Conservation (phyloP, 169 alveolate species). For the Pseudocohnilembus persalinus region DNA sequence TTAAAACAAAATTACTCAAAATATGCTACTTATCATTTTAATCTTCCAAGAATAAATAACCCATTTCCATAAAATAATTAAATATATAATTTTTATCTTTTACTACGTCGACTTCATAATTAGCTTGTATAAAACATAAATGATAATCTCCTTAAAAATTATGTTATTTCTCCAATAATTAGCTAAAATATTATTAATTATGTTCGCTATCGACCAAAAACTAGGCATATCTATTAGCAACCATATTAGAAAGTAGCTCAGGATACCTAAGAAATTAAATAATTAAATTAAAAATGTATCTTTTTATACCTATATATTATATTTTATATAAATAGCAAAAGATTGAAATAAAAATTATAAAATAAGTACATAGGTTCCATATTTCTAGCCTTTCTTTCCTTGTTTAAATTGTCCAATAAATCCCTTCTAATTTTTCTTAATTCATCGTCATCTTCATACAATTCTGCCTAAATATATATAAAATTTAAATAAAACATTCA, state of each 20-base stretch:
- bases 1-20: conserved; percentile 1
- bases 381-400: conserved; percentile 62
- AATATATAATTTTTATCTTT: conserved; percentile 56
- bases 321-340: conserved; percentile 50
- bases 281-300: not conserved
- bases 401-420: conserved; percentile 50
- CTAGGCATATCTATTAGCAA: conserved; percentile 72
- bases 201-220: conserved; percentile 66
- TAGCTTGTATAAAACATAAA: conserved; percentile 30
- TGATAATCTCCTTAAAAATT: conserved; percentile 47
- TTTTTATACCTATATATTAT: conserved; percentile 54
- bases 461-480: not conserved
- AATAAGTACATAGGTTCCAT: not conserved
- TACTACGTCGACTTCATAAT: conserved; percentile 63
- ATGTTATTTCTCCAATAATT: not conserved
- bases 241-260: conserved; percentile 63
- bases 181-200: conserved; percentile 42
- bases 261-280: conserved; percentile 50
- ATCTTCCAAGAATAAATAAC: conserved; percentile 73
- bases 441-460: conserved; percentile 29
- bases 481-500: not conserved
- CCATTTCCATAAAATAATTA: conserved; percentile 81
- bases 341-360: too few relatives aligned
- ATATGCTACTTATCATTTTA: conserved; percentile 58
- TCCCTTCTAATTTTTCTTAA: conserved; percentile 52